Conservation (phyloP, 2,329 filamentous ascomycete species). For the Calonectria honghensis region DNA sequence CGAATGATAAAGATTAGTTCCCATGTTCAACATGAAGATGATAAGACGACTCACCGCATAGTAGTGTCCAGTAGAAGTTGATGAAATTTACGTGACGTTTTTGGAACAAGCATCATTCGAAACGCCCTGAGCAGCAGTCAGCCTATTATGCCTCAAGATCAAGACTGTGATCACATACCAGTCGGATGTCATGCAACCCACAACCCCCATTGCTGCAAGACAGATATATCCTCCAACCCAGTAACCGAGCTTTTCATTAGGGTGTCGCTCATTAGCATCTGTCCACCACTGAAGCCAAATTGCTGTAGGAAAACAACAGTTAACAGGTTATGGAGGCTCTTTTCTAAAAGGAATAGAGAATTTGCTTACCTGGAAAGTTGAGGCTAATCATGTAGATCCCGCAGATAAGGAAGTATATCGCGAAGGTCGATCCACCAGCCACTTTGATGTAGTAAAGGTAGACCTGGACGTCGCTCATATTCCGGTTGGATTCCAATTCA, state of each 20-base stretch:
- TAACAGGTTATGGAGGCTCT: not conserved
- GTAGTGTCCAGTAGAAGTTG: conserved; percentile 11
- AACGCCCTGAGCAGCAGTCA: not conserved
- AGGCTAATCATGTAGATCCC: not conserved
- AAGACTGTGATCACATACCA: not conserved
- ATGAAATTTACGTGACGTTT: not conserved
- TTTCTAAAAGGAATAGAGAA: not conserved
- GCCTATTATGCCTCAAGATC: not conserved
- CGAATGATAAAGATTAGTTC: not conserved
- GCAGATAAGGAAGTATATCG: not conserved
- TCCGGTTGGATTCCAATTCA: not conserved
- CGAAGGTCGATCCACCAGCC: not conserved
- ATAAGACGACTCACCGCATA: not conserved
- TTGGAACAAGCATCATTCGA: conserved; percentile 9
- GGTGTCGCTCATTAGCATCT: not conserved
- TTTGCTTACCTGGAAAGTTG: not conserved
- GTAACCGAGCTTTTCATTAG: not conserved
- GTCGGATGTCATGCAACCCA: not conserved
- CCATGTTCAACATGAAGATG: no score
- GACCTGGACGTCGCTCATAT: not conserved
- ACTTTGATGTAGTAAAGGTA: conserved; percentile 8
- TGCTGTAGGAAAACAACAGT: not conserved
- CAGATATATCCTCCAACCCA: not conserved
- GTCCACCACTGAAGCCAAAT: conserved; percentile 15
- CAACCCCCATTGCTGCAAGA: not conserved